Percentiles rank a stretch among this genome's conserved stretches.
Conservation (phyloP, 2,329 filamentous ascomycete genomes). For the Mariannaea sp. region DNA sequence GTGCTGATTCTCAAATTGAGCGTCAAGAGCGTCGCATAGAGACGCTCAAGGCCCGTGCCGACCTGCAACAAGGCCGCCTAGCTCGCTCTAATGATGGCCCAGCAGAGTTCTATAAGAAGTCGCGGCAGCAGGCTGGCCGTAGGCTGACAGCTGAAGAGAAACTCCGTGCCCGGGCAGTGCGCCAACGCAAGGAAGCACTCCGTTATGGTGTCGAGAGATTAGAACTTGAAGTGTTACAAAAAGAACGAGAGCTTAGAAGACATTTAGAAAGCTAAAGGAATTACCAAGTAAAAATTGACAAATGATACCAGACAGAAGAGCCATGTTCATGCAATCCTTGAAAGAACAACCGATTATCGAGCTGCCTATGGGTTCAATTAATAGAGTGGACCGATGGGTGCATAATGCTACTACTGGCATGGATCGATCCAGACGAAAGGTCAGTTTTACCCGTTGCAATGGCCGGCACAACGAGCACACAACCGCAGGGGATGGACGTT, state of each 20-base stretch:
- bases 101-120: constrained; percentile 28
- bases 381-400: not conserved
- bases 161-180: constrained; percentile 62
- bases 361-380: not conserved
- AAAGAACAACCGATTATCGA: not conserved
- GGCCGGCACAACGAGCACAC: constrained; percentile 11
- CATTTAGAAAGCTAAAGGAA: constrained; percentile 47
- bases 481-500: too few species aligned
- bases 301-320: constrained; percentile 3
- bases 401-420: constrained; percentile 3
- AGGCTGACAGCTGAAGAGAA: constrained; percentile 59
- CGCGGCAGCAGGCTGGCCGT: constrained; percentile 28
- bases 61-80: constrained; percentile 77
- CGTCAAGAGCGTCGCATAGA: constrained; percentile 83
- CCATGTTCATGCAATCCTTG: not conserved
- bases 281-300: not conserved
- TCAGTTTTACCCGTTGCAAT: constrained; percentile 21
- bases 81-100: constrained; percentile 35
- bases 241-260: constrained; percentile 63
- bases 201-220: constrained; percentile 86
- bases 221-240: constrained; percentile 83
- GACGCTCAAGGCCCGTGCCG: constrained; percentile 78
- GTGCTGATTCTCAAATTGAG: constrained; percentile 82
- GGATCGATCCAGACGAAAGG: constrained; percentile 18
- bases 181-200: constrained; percentile 82